Conservation (phyloP, 371 early-diverging fungal species). For the Parasitella parasitica region DNA sequence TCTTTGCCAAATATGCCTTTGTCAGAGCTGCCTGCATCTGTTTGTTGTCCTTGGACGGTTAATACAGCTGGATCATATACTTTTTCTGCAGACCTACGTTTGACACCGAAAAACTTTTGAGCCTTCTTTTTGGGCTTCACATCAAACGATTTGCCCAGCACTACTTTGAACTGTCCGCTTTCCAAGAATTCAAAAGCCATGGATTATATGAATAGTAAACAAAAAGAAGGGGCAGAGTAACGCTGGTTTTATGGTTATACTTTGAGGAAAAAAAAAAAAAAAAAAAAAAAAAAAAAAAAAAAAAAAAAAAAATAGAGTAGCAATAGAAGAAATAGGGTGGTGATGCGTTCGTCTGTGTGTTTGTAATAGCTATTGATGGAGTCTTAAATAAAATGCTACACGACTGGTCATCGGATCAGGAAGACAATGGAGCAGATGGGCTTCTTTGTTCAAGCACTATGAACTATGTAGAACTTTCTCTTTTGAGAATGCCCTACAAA, state of each 20-base stretch:
- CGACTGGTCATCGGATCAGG: background rate
- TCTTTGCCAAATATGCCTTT: constrained; percentile 3
- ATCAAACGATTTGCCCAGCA: constrained; percentile 21
- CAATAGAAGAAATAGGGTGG: background rate
- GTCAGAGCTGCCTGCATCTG: background rate
- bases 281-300: background rate
- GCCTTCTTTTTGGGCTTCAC: constrained; percentile 14
- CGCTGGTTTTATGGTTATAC: background rate
- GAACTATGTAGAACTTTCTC: background rate
- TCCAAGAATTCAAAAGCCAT: constrained; percentile 15
- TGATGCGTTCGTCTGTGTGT: background rate
- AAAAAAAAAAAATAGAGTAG: background rate
- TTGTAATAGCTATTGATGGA: background rate
- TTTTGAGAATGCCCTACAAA: background rate
- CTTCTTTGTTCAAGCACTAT: background rate
- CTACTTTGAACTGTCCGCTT: constrained; percentile 13
- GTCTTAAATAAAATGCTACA: background rate
- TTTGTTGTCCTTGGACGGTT: background rate
- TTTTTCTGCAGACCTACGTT: constrained; percentile 1
- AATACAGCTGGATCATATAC: background rate
- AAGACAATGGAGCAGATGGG: background rate
- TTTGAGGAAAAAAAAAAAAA: background rate
- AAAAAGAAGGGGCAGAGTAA: too few species aligned
- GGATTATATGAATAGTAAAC: too few species aligned
- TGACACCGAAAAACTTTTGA: constrained; percentile 16